These are phyloP conservation scores for Scutellaria baicalensis DNA, from an alignment of 257 asterid species.

Conservation along the genomic window DNA sequence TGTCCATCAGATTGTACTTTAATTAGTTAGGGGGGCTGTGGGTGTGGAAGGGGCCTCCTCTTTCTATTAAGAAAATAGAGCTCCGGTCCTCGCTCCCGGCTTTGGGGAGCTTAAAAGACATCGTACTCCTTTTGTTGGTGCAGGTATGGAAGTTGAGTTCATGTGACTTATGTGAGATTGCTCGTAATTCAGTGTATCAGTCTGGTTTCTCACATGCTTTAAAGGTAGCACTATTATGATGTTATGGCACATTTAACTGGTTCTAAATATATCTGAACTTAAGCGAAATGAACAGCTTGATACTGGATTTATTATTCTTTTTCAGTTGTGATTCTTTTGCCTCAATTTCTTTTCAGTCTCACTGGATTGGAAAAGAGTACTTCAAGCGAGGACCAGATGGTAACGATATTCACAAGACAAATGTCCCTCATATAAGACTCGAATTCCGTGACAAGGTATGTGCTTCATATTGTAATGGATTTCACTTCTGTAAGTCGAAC, in stretches of 20 bases:
- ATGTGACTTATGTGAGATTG: slow-evolving; percentile 94
- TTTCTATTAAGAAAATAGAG: too few species aligned
- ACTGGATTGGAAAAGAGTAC: slow-evolving; percentile 90
- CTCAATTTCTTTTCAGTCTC: slow-evolving; percentile 43
- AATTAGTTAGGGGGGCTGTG: too few species aligned
- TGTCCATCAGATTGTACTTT: not conserved
- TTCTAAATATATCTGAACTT: too few species aligned
- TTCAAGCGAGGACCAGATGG: slow-evolving; percentile 88
- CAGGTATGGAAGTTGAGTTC: slow-evolving; percentile 97
- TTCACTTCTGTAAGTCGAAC: not conserved
- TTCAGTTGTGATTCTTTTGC: not conserved
- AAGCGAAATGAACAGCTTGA: too few species aligned
- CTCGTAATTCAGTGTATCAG: slow-evolving; percentile 93
- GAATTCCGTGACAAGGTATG: slow-evolving; percentile 90
- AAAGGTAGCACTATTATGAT: slow-evolving; percentile 45
- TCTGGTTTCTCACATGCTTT: slow-evolving; percentile 92
- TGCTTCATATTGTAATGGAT: not conserved
- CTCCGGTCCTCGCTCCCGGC: too few species aligned
- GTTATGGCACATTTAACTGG: too few species aligned
- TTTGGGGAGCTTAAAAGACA: too few species aligned
- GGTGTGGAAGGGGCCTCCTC: too few species aligned
- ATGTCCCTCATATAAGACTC: slow-evolving; percentile 91
- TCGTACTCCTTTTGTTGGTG: not conserved
- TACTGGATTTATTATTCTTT: too few species aligned
- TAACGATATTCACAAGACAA: slow-evolving; percentile 88